Evolutionary conservation across 208 protist genomes (phyloP), one percentile per base, ranked within the genome.

Genomic region (Leishmania guyanensis): DNA sequence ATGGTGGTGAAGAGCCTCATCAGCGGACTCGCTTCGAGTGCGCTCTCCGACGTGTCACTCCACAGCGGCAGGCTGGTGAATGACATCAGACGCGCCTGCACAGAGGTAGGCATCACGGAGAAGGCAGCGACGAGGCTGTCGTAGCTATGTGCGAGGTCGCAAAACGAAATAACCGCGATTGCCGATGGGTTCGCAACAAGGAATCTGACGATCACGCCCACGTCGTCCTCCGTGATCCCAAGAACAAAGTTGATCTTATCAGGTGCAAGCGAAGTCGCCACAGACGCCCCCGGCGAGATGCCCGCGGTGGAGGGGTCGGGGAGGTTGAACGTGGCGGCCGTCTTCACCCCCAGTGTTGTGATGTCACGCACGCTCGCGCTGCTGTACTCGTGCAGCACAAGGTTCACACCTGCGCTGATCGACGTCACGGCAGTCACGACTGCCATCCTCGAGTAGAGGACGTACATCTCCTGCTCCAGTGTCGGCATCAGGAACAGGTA

Each of bases 401-500:
- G 4, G 66, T 71, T 43, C 66, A 48, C 66, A 36, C 0, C 17
- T 22, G 0, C 66, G 66, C 39, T 36, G 14, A 71, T 48, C 71
- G 29, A 33, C 29, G 71, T 53, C 12, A 14, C 29, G n/a, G 0
- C n/a, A 3, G 14, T 53, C 51, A 75, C 48, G 20, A 48, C 20
- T 1, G 0, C 12, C n/a, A 86, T 0, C 17, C 29, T 12, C 10
- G 4, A 20, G 58, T 79, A 83, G 33, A 89, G 12, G 2, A 89
- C 64, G 74, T 83, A 93, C 29, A 89, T 75, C 79, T 93, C 78
- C 87, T 93, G 89, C 68, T 93, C 83, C n/a, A 88, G n/a, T 36
- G 87, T 93, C 33, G 87, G 87, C 68, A 53, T 75, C 48, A 75
- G 46, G 71, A 56, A 75, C n/a, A 75, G 3, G 48, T 75, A 75